Evolutionary conservation across 495 filamentous ascomycete genomes (phyloP).

Genomic region (Glonium stellatum): DNA sequence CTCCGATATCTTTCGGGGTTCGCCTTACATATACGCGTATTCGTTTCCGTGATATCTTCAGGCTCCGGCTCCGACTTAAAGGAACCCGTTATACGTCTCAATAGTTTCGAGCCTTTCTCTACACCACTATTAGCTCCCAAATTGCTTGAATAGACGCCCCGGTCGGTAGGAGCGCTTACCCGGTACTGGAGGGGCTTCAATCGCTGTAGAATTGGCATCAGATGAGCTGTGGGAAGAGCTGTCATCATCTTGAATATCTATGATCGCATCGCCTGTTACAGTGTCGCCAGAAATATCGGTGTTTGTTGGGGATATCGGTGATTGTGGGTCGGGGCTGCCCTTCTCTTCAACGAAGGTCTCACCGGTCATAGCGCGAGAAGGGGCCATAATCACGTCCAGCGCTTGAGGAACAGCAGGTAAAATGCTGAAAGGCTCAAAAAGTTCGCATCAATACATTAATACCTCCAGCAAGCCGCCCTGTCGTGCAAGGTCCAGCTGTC

Average conservation of each 20-base stretch:
- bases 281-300: conserved; percentile 18
- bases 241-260: conserved; percentile 22
- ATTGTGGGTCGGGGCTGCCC: not conserved
- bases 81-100: conserved; percentile 11
- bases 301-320: conserved; percentile 16
- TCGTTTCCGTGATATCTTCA: not conserved
- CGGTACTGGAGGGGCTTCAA: not conserved
- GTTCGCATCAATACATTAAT: not conserved
- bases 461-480: too few relatives aligned
- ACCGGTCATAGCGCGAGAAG: conserved; percentile 25
- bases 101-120: conserved; percentile 3
- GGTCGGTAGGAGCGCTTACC: not conserved
- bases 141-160: not conserved
- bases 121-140: not conserved
- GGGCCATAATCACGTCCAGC: conserved; percentile 21
- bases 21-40: conserved; percentile 1
- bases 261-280: conserved; percentile 23
- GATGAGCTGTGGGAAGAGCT: conserved; percentile 4
- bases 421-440: not conserved
- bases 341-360: conserved; percentile 25
- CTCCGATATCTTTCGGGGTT: not conserved
- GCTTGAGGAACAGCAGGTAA: not conserved
- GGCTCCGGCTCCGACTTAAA: conserved; percentile 7
- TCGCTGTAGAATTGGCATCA: conserved; percentile 6
- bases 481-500: too few relatives aligned